phyloP scores from a whole-genome alignment of 805 yeast genomes.

The Yarrowia porcina region DNA sequence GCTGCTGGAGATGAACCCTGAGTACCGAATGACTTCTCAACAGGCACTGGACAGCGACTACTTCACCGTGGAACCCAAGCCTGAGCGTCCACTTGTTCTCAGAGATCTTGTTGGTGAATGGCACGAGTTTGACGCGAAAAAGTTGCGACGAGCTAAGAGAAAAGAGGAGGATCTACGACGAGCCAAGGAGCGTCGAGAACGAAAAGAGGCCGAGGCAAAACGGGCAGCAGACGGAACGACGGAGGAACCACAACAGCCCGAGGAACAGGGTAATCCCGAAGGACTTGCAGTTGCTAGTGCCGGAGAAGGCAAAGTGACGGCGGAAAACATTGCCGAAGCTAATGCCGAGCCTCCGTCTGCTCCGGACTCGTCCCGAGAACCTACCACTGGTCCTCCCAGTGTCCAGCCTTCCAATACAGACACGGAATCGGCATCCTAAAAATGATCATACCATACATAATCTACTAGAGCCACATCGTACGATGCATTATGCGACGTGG shows the following conservation, averaged over 20 bases:
- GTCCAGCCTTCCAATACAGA: neutral
- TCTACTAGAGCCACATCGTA: neutral
- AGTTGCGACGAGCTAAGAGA: slow-evolving; percentile 31
- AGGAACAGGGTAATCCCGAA: neutral
- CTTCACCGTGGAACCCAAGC: slow-evolving; percentile 65
- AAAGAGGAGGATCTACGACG: slow-evolving; percentile 4
- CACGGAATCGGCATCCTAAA: neutral
- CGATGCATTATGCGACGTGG: neutral
- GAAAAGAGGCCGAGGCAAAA: slow-evolving; percentile 2
- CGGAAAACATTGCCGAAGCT: neutral
- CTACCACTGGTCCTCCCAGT: slow-evolving; percentile 7
- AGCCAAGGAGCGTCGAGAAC: neutral
- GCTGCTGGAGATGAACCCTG: slow-evolving; percentile 68
- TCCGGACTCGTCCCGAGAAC: slow-evolving; percentile 3
- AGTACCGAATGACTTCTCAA: slow-evolving; percentile 59
- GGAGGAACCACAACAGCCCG: neutral
- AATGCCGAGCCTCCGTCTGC: neutral
- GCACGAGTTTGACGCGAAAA: slow-evolving; percentile 96
- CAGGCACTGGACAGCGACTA: slow-evolving; percentile 69
- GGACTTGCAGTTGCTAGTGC: neutral
- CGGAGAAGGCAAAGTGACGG: neutral
- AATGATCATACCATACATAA: neutral
- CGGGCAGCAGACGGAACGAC: neutral
- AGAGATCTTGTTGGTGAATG: slow-evolving; percentile 72
- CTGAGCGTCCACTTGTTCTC: slow-evolving; percentile 56